phyloP scores from a whole-genome alignment of 768 basidiomycete species.

The Termitomyces sp. region DNA sequence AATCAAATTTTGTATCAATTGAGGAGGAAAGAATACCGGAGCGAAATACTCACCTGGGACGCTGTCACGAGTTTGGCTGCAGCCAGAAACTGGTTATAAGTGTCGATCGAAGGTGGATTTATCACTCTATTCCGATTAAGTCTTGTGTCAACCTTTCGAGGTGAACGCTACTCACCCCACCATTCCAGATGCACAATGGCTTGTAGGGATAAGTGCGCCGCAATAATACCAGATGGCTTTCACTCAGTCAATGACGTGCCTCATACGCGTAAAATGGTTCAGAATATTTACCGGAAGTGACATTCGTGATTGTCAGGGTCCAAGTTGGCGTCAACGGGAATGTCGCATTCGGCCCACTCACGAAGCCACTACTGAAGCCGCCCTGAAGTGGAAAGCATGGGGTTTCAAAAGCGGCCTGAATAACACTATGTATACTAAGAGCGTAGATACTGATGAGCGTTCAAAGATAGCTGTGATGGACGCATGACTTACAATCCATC shows the following conservation, averaged over 20 bases:
- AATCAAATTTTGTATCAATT: neutral
- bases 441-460: neutral
- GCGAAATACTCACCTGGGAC: constrained; percentile 24
- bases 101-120: constrained; percentile 31
- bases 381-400: constrained; percentile 39
- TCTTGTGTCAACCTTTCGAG: neutral
- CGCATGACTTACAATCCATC: constrained; percentile 30
- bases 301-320: constrained; percentile 35
- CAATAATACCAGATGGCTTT: constrained; percentile 40
- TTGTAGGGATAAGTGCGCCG: constrained; percentile 29
- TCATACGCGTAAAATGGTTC: neutral
- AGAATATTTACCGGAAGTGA: constrained; percentile 24
- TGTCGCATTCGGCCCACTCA: constrained; percentile 22
- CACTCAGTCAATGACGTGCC: neutral
- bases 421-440: constrained; percentile 37
- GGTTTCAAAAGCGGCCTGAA: constrained; percentile 33
- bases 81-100: constrained; percentile 24
- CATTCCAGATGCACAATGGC: constrained; percentile 39
- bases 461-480: neutral
- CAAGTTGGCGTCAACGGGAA: constrained; percentile 24
- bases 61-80: constrained; percentile 29
- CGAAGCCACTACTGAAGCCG: constrained; percentile 40
- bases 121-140: constrained; percentile 27
- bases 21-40: neutral
- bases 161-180: constrained; percentile 32